phyloP scores from a whole-genome alignment of 352 stramenopile genomes.

The Phytophthora colocasiae region DNA sequence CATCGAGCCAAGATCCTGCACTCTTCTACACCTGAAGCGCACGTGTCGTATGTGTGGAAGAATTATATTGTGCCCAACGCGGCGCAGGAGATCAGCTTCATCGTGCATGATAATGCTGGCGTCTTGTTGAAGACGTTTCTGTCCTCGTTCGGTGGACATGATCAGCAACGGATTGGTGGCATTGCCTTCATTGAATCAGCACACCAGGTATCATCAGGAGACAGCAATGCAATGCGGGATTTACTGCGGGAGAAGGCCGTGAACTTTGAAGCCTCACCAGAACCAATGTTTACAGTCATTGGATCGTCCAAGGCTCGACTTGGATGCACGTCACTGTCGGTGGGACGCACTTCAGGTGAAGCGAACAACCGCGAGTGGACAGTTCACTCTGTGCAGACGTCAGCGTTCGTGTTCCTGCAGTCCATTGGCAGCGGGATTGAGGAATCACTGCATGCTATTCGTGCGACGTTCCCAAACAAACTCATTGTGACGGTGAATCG shows the following conservation, averaged over 20 bases:
- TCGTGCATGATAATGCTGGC: slow-evolving; percentile 76
- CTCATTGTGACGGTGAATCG: slow-evolving; percentile 91
- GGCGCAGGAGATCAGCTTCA: slow-evolving; percentile 87
- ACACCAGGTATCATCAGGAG: slow-evolving; percentile 71
- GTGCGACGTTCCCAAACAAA: slow-evolving; percentile 89
- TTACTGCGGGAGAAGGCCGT: slow-evolving; percentile 75
- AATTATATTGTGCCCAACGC: slow-evolving; percentile 87
- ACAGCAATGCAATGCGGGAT: slow-evolving; percentile 57
- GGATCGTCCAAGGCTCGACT: slow-evolving; percentile 73
- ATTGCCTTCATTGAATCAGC: slow-evolving; percentile 89
- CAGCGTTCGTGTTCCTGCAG: slow-evolving; percentile 88
- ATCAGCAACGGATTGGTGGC: slow-evolving; percentile 71
- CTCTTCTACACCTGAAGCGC: slow-evolving; percentile 76
- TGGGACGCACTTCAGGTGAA: slow-evolving; percentile 75
- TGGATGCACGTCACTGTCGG: slow-evolving; percentile 79
- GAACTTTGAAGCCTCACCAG: slow-evolving; percentile 85
- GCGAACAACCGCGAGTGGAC: slow-evolving; percentile 83
- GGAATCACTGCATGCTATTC: slow-evolving; percentile 77
- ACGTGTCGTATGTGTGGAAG: slow-evolving; percentile 88
- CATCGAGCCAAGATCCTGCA: slow-evolving; percentile 86
- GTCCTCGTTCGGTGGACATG: slow-evolving; percentile 57
- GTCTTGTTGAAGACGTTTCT: slow-evolving; percentile 79
- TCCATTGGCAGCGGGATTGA: slow-evolving; percentile 79
- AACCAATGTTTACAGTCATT: slow-evolving; percentile 88
- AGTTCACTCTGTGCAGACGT: slow-evolving; percentile 87